Evolutionary conservation across 805 yeast species (phyloP).

Genomic region (Ogataea pini): DNA sequence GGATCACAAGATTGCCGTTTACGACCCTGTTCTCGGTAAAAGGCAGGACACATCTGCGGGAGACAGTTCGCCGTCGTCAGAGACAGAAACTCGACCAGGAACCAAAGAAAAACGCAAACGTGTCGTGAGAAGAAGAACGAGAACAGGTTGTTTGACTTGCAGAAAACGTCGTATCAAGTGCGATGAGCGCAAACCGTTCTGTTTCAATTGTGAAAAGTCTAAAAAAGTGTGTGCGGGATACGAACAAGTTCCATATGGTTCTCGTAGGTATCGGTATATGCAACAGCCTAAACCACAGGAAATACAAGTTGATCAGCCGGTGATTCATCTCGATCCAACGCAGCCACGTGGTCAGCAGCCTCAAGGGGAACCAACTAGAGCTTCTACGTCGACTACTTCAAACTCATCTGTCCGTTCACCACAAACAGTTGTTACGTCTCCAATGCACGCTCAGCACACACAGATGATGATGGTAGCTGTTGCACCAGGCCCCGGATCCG

Average conservation of each 20-base stretch:
- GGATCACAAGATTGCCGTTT: background rate
- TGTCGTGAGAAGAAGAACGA: conserved; percentile 59
- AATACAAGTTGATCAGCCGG: conserved; percentile 16
- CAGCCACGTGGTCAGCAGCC: background rate
- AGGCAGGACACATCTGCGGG: conserved; percentile 4
- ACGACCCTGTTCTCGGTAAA: conserved; percentile 17
- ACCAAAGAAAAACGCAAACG: conserved; percentile 40
- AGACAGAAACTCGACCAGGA: background rate
- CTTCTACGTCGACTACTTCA: background rate
- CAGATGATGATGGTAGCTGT: background rate
- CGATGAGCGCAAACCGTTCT: conserved; percentile 71
- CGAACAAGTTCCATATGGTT: conserved; percentile 41
- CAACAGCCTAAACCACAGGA: conserved; percentile 27
- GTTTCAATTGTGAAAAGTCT: conserved; percentile 65
- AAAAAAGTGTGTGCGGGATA: conserved; percentile 71
- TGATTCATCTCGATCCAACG: conserved; percentile 14
- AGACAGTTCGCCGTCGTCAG: conserved; percentile 2
- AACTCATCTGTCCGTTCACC: background rate
- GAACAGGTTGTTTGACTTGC: conserved; percentile 78
- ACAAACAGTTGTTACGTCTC: background rate
- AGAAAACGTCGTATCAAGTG: conserved; percentile 71
- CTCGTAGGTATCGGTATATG: conserved; percentile 31
- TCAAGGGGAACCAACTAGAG: background rate
- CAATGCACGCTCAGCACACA: conserved; percentile 4
- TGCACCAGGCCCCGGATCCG: background rate